Base-by-base conservation (phyloP, 2,329 filamentous ascomycete genomes). In the Arthrobotrys conoides region DNA sequence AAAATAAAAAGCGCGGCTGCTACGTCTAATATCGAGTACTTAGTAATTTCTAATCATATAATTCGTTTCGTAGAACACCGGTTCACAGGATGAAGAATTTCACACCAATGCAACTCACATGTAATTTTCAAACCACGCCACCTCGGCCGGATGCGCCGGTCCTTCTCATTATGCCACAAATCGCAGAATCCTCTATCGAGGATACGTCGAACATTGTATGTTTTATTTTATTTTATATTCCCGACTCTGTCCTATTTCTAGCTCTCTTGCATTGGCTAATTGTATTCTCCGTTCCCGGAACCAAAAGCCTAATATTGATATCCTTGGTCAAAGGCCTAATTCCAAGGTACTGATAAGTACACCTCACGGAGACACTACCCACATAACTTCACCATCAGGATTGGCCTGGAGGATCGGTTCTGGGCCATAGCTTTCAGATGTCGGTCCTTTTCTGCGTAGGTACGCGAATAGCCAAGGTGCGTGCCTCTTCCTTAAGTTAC, bases 121-220 rank as follows among this genome's bases (percentile, higher is more conserved):
- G 75, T 48, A 78, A 78, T 46, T 78, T 78, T 33, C 75, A 78
- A 57, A 78, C 75, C n/a, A 78, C 75, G 3, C 75, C 75, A 16
- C 53, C 68, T 20, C 71, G 71, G 53, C 61, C 63, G 6, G 55
- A 78, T 59, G 61, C 75, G 6, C 75, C 75, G 3, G 55, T 57
- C 10, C 68, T 78, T 41, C 57, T 78, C 5, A 38, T 78, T 46
- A 71, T 78, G 68, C 75, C 75, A 20, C 68, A 64, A 30, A 66
- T 78, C 5, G 16, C 44, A 10, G 75, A 78, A 49, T 27, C 44
- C 0, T 49, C 36, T n/a, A 36, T 30, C 8, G 69, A 65, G 9
- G 46, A 65, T 18, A 27, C 46, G 14, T 57, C 38, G 10, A 78
- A 68, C 65, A 69, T 78, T 5, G 75, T 78, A 59, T 27, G 68